These are phyloP conservation scores for Hymenoscyphus linearis DNA, from an alignment of 2,329 filamentous ascomycete genomes.

Conservation along the genomic window DNA sequence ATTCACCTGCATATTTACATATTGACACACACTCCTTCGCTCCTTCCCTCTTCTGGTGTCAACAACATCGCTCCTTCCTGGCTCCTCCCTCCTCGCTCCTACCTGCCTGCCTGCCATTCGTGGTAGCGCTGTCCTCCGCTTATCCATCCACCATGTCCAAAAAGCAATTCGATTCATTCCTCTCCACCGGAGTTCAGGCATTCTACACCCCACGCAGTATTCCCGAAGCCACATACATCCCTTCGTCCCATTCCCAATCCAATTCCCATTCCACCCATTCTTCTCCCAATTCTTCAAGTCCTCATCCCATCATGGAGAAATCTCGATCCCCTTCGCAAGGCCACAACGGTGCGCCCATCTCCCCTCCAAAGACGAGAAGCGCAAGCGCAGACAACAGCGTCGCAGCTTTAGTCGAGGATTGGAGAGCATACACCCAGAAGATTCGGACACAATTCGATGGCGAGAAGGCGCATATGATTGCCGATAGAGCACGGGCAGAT, in stretches of 20 bases:
- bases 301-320: conserved; percentile 13
- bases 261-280: neutral
- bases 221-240: conserved; percentile 18
- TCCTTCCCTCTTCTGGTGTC: neutral
- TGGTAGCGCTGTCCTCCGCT: conserved; percentile 1
- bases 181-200: conserved; percentile 23
- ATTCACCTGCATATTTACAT: neutral
- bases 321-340: conserved; percentile 18
- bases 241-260: conserved; percentile 4
- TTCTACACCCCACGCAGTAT: conserved; percentile 20
- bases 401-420: conserved; percentile 29
- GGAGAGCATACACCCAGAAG: conserved; percentile 28
- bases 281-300: conserved; percentile 1
- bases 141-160: conserved; percentile 6
- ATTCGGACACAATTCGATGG: conserved; percentile 29
- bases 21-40: too few relatives aligned
- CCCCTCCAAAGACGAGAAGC: conserved; percentile 30
- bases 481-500: conserved; percentile 27
- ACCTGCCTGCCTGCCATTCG: conserved; percentile 16
- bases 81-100: too few relatives aligned
- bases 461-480: conserved; percentile 30
- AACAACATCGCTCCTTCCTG: neutral
- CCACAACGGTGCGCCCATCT: conserved; percentile 19
- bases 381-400: conserved; percentile 25
- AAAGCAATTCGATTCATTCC: conserved; percentile 25